Conservation (phyloP, 257 asterid genomes). For the Penstemon barbatus region DNA sequence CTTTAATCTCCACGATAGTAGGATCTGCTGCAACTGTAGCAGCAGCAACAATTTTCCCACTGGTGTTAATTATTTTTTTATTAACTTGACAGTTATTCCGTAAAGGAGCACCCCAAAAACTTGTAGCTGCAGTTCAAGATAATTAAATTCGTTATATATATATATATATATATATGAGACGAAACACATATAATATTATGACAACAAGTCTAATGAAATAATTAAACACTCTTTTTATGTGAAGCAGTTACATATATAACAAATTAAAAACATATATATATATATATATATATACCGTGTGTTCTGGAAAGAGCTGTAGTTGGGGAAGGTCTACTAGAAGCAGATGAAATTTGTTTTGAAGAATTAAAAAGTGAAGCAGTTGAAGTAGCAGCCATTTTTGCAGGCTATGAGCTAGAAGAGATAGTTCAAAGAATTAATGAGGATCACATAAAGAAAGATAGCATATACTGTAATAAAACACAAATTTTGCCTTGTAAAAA, state of each 20-base stretch:
- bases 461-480: constrained; percentile 30
- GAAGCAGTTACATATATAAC: too few species aligned
- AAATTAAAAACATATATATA: too few species aligned
- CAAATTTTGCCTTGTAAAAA: constrained; percentile 9
- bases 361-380: constrained; percentile 51
- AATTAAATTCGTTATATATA: background rate
- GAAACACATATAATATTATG: background rate
- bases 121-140: constrained; percentile 43
- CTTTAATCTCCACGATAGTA: constrained; percentile 53
- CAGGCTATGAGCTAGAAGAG: background rate
- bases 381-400: constrained; percentile 48
- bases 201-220: background rate
- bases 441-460: constrained; percentile 32
- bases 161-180: background rate
- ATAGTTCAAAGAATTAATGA: background rate
- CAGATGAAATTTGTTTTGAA: constrained; percentile 50
- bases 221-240: background rate
- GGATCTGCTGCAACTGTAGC: constrained; percentile 52
- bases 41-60: constrained; percentile 43
- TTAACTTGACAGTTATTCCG: constrained; percentile 29
- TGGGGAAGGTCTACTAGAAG: constrained; percentile 24
- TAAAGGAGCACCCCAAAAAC: constrained; percentile 42
- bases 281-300: constrained; percentile 6
- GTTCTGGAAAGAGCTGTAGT: constrained; percentile 23
- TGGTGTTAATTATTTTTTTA: constrained; percentile 36